phyloP scores from a whole-genome alignment of 768 basidiomycete species.

The Pleurotus pulmonarius region DNA sequence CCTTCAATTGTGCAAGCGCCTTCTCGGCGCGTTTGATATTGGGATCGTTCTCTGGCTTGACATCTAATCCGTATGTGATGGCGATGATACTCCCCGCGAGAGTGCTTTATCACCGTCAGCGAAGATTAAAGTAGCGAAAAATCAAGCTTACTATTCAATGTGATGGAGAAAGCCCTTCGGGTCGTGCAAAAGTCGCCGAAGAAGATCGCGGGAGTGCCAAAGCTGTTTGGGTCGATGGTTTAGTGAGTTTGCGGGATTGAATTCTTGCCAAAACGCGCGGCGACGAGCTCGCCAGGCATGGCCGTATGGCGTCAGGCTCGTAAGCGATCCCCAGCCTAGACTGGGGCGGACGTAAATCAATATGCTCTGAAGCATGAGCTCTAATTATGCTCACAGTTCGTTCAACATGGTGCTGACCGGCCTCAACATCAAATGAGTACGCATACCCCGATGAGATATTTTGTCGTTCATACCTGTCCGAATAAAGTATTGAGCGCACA shows the following conservation, averaged over 20 bases:
- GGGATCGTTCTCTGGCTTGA: not conserved
- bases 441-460: not conserved
- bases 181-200: slow-evolving; percentile 26
- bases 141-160: slow-evolving; percentile 29
- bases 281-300: slow-evolving; percentile 37
- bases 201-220: slow-evolving; percentile 26
- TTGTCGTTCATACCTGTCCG: slow-evolving; percentile 23
- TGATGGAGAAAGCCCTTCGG: slow-evolving; percentile 34
- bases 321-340: slow-evolving; percentile 37
- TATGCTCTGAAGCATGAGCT: not conserved
- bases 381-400: slow-evolving; percentile 14
- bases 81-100: not conserved
- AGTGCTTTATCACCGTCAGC: slow-evolving; percentile 10
- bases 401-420: slow-evolving; percentile 24
- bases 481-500: slow-evolving; percentile 38
- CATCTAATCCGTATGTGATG: not conserved
- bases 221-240: slow-evolving; percentile 26
- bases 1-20: not conserved
- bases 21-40: not conserved
- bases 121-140: not conserved
- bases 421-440: slow-evolving; percentile 10
- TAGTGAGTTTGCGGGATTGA: slow-evolving; percentile 26
- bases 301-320: slow-evolving; percentile 38
- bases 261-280: slow-evolving; percentile 37
- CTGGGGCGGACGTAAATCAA: slow-evolving; percentile 16